These are phyloP conservation scores for Rosa rugosa DNA, from an alignment of 306 rosid genomes.

Conservation along the genomic window DNA sequence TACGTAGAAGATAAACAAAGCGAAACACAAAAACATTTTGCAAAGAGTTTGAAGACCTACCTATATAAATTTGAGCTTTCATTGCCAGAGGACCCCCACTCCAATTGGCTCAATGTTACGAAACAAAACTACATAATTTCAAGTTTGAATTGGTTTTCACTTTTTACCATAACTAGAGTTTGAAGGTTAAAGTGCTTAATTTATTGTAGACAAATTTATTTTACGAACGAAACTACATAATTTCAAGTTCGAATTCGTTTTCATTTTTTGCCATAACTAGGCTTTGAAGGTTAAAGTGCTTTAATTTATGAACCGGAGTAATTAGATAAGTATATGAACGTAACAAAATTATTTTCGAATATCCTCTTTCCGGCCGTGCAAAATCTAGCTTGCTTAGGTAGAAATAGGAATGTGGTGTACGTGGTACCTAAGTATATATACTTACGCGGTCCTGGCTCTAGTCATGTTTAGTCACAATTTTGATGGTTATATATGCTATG, in stretches of 20 bases:
- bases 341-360: too few relatives aligned
- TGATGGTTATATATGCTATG: neutral
- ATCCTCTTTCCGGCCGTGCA: too few relatives aligned
- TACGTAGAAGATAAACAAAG: conserved; percentile 33
- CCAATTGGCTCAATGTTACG: neutral
- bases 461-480: neutral
- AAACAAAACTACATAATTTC: neutral
- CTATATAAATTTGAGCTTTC: neutral
- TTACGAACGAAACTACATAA: too few relatives aligned
- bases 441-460: neutral
- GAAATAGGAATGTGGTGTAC: neutral
- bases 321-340: neutral
- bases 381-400: neutral
- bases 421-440: neutral
- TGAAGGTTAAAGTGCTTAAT: neutral
- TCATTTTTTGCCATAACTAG: too few relatives aligned
- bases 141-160: neutral
- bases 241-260: too few relatives aligned
- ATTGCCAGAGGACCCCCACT: neutral
- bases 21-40: conserved; percentile 20
- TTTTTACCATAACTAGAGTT: neutral
- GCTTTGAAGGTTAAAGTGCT: too few relatives aligned
- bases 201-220: neutral
- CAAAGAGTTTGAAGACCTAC: neutral
- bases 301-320: too few relatives aligned